Base-by-base conservation (phyloP, 495 filamentous ascomycete genomes). In the Elasticomyces elasticus region DNA sequence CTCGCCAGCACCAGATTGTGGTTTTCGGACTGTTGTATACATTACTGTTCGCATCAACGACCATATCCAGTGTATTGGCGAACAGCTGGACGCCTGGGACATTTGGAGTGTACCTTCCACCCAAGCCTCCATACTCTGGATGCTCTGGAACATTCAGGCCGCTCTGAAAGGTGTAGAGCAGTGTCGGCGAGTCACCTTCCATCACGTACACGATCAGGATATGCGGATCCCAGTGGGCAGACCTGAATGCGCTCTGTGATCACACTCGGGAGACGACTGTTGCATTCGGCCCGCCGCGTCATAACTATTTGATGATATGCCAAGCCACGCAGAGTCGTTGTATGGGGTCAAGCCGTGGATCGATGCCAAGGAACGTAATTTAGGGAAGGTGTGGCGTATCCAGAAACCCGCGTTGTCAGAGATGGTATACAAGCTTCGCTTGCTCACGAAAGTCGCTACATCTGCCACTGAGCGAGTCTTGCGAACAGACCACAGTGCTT, bases 341-440 rank as follows among this genome's bases (percentile, higher is more conserved):
- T 75, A 76, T 43, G 72, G 64, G 52, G 71, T 72, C 68, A 69
- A 77, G 28, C 68, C 74, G 72, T 37, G 31, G n/a, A 37, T n/a
- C n/a, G 31, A 37, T 10, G 31, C 31, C 31, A 37, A n/a, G 10
- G 10, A 75, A 58, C 73, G 72, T 24, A 76, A 54, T 27, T 71
- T 69, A 0, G 74, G 71, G 55, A 67, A 76, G 7, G 67, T 62
- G 24, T 64, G 54, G 1, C 74, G 70, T 41, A 76, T 73, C 74
- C 74, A 77, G 7, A 66, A 72, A 49, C 76, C 69, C 51, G 76
- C 74, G 54, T 76, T 73, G 58, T 75, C 74, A 7, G 70, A 73
- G 40, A 75, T 72, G 27, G 74, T 62, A 53, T 76, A 76, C 22
- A 76, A 66, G 28, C 74, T 67, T 0, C 75, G 55, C 47, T 69